phyloP scores from a whole-genome alignment of 192 early-diverging fungal genomes.

The Globomyces pollinis-pini region DNA sequence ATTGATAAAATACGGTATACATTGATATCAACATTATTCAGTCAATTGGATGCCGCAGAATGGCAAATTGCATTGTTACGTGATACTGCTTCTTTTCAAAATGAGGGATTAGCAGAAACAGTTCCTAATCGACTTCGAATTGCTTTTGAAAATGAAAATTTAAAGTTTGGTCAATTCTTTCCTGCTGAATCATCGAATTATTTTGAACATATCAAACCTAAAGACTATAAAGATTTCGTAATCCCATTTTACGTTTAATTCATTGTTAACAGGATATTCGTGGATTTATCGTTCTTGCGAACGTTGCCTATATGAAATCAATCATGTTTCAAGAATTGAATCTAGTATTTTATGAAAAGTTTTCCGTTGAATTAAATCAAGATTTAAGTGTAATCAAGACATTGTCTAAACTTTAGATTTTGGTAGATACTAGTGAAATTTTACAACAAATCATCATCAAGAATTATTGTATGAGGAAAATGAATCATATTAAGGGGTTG shows the following conservation, averaged over 20 bases:
- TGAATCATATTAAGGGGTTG: constrained; percentile 56
- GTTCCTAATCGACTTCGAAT: neutral
- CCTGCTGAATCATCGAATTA: neutral
- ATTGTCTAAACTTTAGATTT: constrained; percentile 43
- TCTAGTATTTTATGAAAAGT: constrained; percentile 60
- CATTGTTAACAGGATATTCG: constrained; percentile 45
- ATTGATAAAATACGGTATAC: neutral
- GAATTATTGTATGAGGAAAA: constrained; percentile 77
- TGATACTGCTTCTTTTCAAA: neutral
- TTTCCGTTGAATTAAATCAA: constrained; percentile 39
- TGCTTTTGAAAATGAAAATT: too few species aligned
- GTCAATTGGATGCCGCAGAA: neutral
- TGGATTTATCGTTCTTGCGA: constrained; percentile 77
- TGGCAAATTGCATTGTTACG: neutral
- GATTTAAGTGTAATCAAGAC: too few species aligned
- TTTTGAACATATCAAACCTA: constrained; percentile 19
- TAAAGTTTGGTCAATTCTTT: constrained; percentile 10
- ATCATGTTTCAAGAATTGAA: constrained; percentile 70
- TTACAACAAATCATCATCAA: constrained; percentile 78
- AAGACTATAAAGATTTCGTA: constrained; percentile 22
- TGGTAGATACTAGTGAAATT: constrained; percentile 65
- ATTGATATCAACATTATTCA: neutral
- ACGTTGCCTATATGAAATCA: constrained; percentile 65
- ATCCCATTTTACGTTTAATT: constrained; percentile 2
- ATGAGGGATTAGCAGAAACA: neutral